A percentile compares a stretch with the other conserved stretches of the same genome.
These are phyloP conservation scores for Leersia perrieri DNA, from an alignment of 176 grass and related monocot species.

Conservation along the genomic window DNA sequence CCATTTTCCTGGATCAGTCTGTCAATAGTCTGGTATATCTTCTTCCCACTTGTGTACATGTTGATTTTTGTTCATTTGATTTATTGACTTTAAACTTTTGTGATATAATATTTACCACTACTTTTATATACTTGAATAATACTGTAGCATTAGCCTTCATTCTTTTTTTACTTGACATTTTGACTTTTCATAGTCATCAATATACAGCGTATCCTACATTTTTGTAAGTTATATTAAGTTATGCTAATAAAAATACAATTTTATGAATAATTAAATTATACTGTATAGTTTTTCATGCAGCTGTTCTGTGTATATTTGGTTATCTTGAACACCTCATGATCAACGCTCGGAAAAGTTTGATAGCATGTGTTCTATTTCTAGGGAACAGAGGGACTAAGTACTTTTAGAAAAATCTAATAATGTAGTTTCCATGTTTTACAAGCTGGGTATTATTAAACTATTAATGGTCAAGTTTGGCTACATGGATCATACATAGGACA, in stretches of 20 bases:
- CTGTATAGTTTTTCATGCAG: background rate
- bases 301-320: background rate
- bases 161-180: background rate
- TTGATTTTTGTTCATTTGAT: background rate
- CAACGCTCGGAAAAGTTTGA: background rate
- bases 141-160: background rate
- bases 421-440: too few species aligned
- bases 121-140: background rate
- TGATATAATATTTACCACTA: background rate
- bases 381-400: background rate
- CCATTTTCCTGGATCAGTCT: slow-evolving; percentile 19
- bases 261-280: background rate
- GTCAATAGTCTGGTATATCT: background rate
- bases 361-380: background rate
- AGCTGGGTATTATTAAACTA: background rate
- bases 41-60: background rate
- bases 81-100: background rate
- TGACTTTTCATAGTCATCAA: background rate
- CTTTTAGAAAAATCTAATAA: too few species aligned
- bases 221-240: background rate
- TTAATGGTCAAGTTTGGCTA: background rate
- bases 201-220: background rate
- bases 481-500: background rate
- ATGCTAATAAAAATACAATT: too few species aligned
- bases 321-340: background rate